These are phyloP conservation scores for Erucastrum elatum DNA, from an alignment of 345 rosid genomes.

Conservation along the genomic window DNA sequence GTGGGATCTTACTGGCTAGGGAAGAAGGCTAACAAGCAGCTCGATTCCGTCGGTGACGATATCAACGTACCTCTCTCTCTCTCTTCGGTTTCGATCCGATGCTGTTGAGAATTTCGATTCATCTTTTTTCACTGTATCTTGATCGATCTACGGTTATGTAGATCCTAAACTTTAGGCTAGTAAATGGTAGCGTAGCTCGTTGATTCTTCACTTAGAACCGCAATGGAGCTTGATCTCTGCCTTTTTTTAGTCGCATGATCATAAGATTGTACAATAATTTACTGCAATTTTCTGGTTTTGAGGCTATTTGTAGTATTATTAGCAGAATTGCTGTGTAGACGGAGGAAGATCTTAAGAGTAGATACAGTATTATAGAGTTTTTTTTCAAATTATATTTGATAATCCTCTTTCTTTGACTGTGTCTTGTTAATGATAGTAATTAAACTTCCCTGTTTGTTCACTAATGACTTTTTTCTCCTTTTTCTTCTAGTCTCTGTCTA, in stretches of 20 bases:
- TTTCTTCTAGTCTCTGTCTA: constrained; percentile 62
- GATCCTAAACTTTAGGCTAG: neutral
- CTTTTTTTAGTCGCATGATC: neutral
- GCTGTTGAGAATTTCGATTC: neutral
- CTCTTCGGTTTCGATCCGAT: constrained; percentile 11
- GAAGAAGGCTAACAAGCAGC: constrained; percentile 71
- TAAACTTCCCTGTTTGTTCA: neutral
- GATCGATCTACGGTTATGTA: neutral
- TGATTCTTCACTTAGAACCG: neutral
- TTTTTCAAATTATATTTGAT: neutral
- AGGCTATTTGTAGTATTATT: neutral
- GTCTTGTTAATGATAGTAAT: neutral
- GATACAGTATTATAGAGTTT: neutral
- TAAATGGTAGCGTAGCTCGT: neutral
- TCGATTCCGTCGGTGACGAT: constrained; percentile 88
- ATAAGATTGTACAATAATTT: neutral
- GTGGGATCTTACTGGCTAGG: constrained; percentile 89
- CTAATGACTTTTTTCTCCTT: neutral
- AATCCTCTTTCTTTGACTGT: neutral
- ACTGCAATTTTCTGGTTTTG: neutral
- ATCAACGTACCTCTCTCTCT: constrained; percentile 49
- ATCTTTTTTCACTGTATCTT: neutral
- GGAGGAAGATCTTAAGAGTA: constrained; percentile 1
- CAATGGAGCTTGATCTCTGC: constrained; percentile 12
- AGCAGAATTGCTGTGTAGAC: neutral